Evolutionary conservation across 805 yeast species (phyloP).

Genomic region (Saturnispora diversa): DNA sequence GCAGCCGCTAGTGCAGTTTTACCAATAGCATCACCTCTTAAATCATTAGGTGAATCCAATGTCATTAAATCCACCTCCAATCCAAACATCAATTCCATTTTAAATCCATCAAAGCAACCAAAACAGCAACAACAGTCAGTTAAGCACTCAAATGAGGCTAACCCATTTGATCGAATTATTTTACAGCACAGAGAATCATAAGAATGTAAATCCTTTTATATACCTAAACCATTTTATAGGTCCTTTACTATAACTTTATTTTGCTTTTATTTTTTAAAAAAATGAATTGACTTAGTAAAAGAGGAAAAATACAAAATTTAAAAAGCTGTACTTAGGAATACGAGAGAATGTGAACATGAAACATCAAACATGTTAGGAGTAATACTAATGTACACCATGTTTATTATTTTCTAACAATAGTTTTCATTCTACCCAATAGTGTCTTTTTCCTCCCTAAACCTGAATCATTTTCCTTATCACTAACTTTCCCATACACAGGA

Average conservation of each 20-base stretch:
- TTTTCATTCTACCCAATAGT: conserved; percentile 76
- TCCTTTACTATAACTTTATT: too few species aligned
- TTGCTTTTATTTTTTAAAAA: too few species aligned
- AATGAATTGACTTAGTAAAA: conserved; percentile 3
- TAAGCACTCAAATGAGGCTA: conserved; percentile 6
- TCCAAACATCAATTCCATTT: not conserved
- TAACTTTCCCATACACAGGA: conserved; percentile 50
- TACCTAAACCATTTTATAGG: too few species aligned
- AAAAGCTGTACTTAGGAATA: too few species aligned
- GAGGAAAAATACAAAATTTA: too few species aligned
- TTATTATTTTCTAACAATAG: conserved; percentile 37
- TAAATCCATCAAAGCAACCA: not conserved
- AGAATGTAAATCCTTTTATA: too few species aligned
- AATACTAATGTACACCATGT: not conserved
- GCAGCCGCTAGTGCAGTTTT: conserved; percentile 30
- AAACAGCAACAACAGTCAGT: conserved; percentile 1
- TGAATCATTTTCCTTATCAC: conserved; percentile 34
- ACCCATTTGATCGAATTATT: conserved; percentile 9
- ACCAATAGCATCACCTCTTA: conserved; percentile 26
- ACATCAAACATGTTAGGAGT: too few species aligned
- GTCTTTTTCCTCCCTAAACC: conserved; percentile 76
- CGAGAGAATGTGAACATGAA: too few species aligned
- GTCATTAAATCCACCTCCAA: conserved; percentile 1
- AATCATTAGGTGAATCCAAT: conserved; percentile 6
- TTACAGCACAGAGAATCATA: not conserved